phyloP scores from a whole-genome alignment of 2,329 filamentous ascomycete genomes.

The Penicillium sp. region DNA sequence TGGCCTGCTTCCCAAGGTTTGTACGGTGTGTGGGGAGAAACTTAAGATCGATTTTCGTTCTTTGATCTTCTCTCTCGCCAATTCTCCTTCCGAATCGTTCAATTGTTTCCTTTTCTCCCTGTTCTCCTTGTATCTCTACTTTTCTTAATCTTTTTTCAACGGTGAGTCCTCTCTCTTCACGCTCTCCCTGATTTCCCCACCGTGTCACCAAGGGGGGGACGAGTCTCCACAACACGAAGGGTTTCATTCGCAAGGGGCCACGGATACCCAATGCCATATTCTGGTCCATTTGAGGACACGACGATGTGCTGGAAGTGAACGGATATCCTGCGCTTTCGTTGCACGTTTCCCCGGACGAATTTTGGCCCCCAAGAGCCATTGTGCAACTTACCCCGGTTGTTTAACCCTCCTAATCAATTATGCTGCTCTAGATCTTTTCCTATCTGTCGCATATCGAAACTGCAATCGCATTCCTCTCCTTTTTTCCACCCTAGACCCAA shows the following conservation, averaged over 20 bases:
- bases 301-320: neutral
- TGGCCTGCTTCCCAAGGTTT: neutral
- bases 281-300: slow-evolving; percentile 6
- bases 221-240: slow-evolving; percentile 26
- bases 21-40: slow-evolving; percentile 6
- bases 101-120: neutral
- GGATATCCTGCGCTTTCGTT: slow-evolving; percentile 4
- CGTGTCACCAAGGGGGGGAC: slow-evolving; percentile 26
- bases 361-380: slow-evolving; percentile 7
- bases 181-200: slow-evolving; percentile 26
- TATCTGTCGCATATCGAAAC: slow-evolving; percentile 18
- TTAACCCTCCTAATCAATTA: slow-evolving; percentile 12
- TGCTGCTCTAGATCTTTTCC: slow-evolving; percentile 15
- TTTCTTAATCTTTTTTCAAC: slow-evolving; percentile 4
- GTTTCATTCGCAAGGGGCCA: slow-evolving; percentile 23
- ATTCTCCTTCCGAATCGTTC: neutral
- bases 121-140: neutral
- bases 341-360: slow-evolving; percentile 3
- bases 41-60: slow-evolving; percentile 11
- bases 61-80: neutral
- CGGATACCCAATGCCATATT: slow-evolving; percentile 14
- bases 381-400: neutral
- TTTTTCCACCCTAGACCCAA: slow-evolving; percentile 11
- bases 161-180: slow-evolving; percentile 12
- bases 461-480: slow-evolving; percentile 25